phyloP scores from a whole-genome alignment of 805 yeast genomes.

The Metschnikowia santaceciliae region DNA sequence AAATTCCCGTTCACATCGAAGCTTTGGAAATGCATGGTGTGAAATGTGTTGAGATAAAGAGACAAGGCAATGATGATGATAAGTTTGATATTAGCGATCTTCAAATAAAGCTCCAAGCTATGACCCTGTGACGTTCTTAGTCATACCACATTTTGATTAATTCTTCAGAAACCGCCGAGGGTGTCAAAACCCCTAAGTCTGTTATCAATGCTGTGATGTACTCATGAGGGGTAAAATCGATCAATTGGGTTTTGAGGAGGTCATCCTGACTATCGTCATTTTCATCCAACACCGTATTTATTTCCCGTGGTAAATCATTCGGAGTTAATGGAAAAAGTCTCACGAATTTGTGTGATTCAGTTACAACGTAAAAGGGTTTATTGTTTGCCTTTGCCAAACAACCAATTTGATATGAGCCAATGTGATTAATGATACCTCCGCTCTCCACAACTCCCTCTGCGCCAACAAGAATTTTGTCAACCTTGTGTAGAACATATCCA shows the following conservation, averaged over 20 bases:
- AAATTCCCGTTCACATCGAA: slow-evolving; percentile 46
- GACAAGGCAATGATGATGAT: slow-evolving; percentile 19
- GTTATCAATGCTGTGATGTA: slow-evolving; percentile 93
- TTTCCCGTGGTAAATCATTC: slow-evolving; percentile 70
- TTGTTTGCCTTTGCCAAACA: slow-evolving; percentile 85
- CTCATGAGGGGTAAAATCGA: slow-evolving; percentile 95
- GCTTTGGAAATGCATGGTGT: slow-evolving; percentile 43
- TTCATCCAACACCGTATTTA: slow-evolving; percentile 22
- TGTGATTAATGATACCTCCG: slow-evolving; percentile 94
- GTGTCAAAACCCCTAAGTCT: slow-evolving; percentile 94
- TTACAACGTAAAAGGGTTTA: slow-evolving; percentile 90
- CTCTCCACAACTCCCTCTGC: slow-evolving; percentile 99
- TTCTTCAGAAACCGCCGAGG: slow-evolving; percentile 98
- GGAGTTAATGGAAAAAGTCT: slow-evolving; percentile 93
- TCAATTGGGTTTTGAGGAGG: slow-evolving; percentile 33
- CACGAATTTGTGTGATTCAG: slow-evolving; percentile 94
- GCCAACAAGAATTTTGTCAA: slow-evolving; percentile 91
- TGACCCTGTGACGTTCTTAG: slow-evolving; percentile 26
- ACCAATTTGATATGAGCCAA: slow-evolving; percentile 94
- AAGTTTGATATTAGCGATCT: slow-evolving; percentile 44
- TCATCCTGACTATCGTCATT: slow-evolving; percentile 20
- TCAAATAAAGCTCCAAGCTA: slow-evolving; percentile 8
- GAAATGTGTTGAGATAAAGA: slow-evolving; percentile 40
- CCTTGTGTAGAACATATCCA: slow-evolving; percentile 85
- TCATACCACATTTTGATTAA: slow-evolving; percentile 98